Percentiles rank a stretch among this genome's conserved stretches.
These are phyloP conservation scores for Acorus calamus DNA, from an alignment of 106 monocot species.

Conservation along the genomic window DNA sequence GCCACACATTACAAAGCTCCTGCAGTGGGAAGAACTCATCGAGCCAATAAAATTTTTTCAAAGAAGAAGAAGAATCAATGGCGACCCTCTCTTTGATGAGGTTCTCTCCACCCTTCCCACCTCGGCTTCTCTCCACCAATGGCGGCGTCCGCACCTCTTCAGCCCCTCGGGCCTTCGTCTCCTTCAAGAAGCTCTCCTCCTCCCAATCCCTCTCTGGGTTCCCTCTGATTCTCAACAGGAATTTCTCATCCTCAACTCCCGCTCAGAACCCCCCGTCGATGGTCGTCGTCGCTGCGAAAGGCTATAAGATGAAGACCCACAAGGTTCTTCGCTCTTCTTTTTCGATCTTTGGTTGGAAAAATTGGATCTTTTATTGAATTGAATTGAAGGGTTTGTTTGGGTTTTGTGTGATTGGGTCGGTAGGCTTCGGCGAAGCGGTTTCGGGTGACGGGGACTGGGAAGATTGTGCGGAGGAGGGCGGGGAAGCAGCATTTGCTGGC, in stretches of 20 bases:
- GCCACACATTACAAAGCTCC: too few relatives aligned
- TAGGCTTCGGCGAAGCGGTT: constrained; percentile 94
- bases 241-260: constrained; percentile 4
- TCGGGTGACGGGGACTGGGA: constrained; percentile 71
- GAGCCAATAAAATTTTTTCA: too few relatives aligned
- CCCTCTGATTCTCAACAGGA: constrained; percentile 15
- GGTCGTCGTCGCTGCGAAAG: constrained; percentile 53
- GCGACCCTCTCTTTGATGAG: constrained; percentile 8
- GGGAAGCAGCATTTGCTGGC: constrained; percentile 89
- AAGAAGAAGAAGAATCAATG: too few relatives aligned
- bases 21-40: too few relatives aligned
- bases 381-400: too few relatives aligned
- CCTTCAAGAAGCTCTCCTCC: constrained; percentile 22
- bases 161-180: constrained; percentile 2
- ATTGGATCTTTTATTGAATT: too few relatives aligned
- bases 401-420: too few relatives aligned
- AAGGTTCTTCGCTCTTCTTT: constrained; percentile 36
- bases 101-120: constrained; percentile 7
- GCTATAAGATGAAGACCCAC: constrained; percentile 99
- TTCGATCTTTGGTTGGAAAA: constrained; percentile 1
- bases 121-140: constrained; percentile 8
- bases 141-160: not conserved
- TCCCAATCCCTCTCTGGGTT: constrained; percentile 19
- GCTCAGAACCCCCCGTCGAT: constrained; percentile 9
- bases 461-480: constrained; percentile 71